Base-by-base conservation (phyloP, 2,329 filamentous ascomycete genomes). In the Trichophyton equinum region DNA sequence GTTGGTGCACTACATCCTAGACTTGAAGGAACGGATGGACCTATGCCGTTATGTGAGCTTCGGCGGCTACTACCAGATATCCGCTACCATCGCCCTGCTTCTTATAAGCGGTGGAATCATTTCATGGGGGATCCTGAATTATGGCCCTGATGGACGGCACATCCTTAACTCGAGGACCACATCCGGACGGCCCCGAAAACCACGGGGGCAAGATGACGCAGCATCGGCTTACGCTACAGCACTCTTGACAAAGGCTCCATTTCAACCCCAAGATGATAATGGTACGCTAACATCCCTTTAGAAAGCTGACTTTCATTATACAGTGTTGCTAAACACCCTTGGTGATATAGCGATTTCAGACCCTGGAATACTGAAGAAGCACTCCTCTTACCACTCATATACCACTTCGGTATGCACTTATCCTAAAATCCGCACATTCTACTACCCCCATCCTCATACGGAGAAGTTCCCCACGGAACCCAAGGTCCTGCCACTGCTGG, bases 361-460 rank as follows among this genome's bases (percentile, higher is more conserved):
- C 68, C 90, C 91, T 33, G 80, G 85, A n/a, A 79, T 96, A 11
- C 79, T 97, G 63, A 86, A 81, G 71, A 87, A 91, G 67, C 81
- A 92, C 72, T 91, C 89, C 13, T 79, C 82, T 44, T 80, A 87
- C 66, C 81, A 82, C 68, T 80, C 85, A 4, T 95, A 91, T 72
- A 85, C 80, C n/a, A 91, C 91, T 2, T 79, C 79, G 15, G 75
- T 80, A 42, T 78, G 85, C 65, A 85, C 82, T 7, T 97, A 96
- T 71, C 81, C 85, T 1, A 82, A 81, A 36, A 81, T 97, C 64
- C 85, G 92, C 61, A 85, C 91, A 49, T 96, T 97, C 73, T 91
- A 87, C 74, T 83, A 87, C 61, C 83, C 83, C 60, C 94, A 96
- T 74, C 82, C 85, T 20, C 90, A 96, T 69, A 84, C 86, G n/a